A percentile compares a stretch with the other conserved stretches of the same genome.
Evolutionary conservation across 306 rosid genomes (phyloP).

Genomic region (Canavalia ensiformis): DNA sequence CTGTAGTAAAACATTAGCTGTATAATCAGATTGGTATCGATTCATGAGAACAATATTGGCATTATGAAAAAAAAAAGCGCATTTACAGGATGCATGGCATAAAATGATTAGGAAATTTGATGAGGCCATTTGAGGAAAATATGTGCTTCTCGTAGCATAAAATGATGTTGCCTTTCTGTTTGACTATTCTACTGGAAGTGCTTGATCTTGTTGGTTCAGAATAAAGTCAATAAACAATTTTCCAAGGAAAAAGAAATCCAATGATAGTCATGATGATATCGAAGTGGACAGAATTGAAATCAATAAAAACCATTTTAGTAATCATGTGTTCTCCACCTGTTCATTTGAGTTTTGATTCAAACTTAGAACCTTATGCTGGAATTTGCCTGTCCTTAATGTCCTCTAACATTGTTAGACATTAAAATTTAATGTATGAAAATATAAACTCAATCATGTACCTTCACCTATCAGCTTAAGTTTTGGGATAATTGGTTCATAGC

Average conservation of each 20-base stretch:
- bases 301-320: too few species aligned
- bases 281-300: conserved; percentile 14
- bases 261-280: not conserved
- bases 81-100: not conserved
- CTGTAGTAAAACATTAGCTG: conserved; percentile 25
- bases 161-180: conserved; percentile 12
- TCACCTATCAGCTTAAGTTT: not conserved
- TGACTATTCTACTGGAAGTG: conserved; percentile 5
- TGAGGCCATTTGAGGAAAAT: conserved; percentile 18
- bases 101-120: conserved; percentile 13
- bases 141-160: conserved; percentile 21
- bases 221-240: not conserved
- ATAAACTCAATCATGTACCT: not conserved
- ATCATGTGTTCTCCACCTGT: conserved; percentile 9
- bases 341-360: conserved; percentile 23
- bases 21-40: conserved; percentile 2
- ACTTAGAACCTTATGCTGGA: conserved; percentile 15
- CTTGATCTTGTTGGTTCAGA: not conserved
- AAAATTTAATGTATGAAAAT: not conserved
- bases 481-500: not conserved
- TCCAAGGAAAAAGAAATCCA: conserved; percentile 11
- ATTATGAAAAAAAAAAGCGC: not conserved
- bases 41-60: not conserved
- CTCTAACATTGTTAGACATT: conserved; percentile 21
- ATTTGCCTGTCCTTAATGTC: conserved; percentile 6